phyloP scores from a whole-genome alignment of 1,139 yeast species.

The Suhomyces bokatorum region DNA sequence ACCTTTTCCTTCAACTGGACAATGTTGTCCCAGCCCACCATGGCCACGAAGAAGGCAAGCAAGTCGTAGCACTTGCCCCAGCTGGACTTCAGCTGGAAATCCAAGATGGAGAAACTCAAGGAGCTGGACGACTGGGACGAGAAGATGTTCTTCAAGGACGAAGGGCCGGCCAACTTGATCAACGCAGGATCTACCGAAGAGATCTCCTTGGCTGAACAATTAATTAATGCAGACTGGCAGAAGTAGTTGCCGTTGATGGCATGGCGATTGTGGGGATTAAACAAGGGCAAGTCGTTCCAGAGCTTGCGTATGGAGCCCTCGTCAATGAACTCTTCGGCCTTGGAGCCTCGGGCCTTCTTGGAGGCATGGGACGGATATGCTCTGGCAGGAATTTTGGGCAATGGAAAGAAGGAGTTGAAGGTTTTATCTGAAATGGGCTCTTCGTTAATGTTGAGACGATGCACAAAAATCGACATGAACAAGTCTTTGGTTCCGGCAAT shows the following conservation, averaged over 20 bases:
- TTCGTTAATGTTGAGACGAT: constrained; percentile 21
- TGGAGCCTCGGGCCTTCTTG: neutral
- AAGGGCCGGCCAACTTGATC: constrained; percentile 32
- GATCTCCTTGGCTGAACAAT: constrained; percentile 35
- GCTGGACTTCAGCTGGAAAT: constrained; percentile 37
- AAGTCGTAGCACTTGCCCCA: constrained; percentile 49
- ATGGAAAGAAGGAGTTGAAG: constrained; percentile 36
- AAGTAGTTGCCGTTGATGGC: constrained; percentile 39
- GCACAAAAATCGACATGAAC: constrained; percentile 29
- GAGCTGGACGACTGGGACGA: constrained; percentile 38
- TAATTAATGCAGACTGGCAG: constrained; percentile 38
- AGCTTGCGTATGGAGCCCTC: constrained; percentile 32
- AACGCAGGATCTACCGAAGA: constrained; percentile 40
- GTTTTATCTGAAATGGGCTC: constrained; percentile 36
- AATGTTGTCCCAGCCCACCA: constrained; percentile 43
- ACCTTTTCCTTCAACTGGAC: constrained; percentile 27
- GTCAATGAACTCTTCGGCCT: constrained; percentile 8
- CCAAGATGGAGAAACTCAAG: constrained; percentile 31
- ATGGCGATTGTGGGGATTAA: constrained; percentile 35
- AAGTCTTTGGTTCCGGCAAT: constrained; percentile 36
- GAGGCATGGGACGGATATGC: constrained; percentile 5
- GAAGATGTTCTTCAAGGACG: constrained; percentile 27
- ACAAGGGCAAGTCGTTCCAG: constrained; percentile 36
- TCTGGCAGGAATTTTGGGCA: constrained; percentile 21
- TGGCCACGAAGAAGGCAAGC: constrained; percentile 38